Conservation (phyloP, 805 yeast species). For the Ogataea trehaloabstinens region DNA sequence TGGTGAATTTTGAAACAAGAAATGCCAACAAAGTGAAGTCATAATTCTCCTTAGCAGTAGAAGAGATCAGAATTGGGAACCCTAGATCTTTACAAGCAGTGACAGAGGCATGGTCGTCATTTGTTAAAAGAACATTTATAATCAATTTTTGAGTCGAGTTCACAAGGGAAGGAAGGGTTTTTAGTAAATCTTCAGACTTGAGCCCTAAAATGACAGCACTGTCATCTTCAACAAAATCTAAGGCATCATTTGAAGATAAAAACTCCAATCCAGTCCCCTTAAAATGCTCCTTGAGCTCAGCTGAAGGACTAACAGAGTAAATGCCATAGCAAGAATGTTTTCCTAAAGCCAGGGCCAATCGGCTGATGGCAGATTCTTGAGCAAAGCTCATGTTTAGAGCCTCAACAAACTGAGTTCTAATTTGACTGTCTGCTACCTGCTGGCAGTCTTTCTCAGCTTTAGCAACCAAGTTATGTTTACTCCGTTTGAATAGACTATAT, state of each 20-base stretch:
- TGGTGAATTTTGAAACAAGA: conserved; percentile 46
- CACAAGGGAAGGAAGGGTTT: conserved; percentile 56
- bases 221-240: conserved; percentile 39
- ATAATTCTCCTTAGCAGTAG: conserved; percentile 49
- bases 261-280: conserved; percentile 12
- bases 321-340: conserved; percentile 12
- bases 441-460: too few species aligned
- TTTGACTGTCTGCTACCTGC: background rate
- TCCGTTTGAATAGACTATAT: too few species aligned
- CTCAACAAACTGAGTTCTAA: background rate
- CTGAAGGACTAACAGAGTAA: conserved; percentile 14
- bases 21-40: conserved; percentile 58
- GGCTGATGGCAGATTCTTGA: conserved; percentile 4
- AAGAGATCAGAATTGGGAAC: conserved; percentile 66
- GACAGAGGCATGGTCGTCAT: conserved; percentile 64
- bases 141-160: conserved; percentile 40
- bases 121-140: conserved; percentile 57
- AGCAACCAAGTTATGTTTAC: too few species aligned
- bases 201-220: conserved; percentile 47
- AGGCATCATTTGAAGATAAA: conserved; percentile 50
- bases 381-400: conserved; percentile 6
- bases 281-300: conserved; percentile 1
- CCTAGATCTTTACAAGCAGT: conserved; percentile 74
- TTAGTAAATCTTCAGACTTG: conserved; percentile 51
- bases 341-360: conserved; percentile 10